Conservation (phyloP, 2,329 filamentous ascomycete genomes). For the Xylogone sp. region DNA sequence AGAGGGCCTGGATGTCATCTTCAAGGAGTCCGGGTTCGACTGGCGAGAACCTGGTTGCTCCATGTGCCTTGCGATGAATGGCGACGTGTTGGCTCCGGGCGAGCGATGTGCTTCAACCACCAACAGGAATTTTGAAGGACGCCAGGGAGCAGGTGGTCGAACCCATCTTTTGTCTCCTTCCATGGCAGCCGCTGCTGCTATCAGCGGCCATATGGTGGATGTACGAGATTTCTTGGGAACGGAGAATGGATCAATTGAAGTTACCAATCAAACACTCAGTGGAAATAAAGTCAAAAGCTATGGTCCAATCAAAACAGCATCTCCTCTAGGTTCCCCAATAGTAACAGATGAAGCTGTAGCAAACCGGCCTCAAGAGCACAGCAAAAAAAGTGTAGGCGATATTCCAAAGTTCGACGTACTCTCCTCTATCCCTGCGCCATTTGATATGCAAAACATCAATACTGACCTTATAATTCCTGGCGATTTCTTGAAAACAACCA, state of each 20-base stretch:
- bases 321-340: slow-evolving; percentile 43
- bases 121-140: slow-evolving; percentile 92
- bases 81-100: slow-evolving; percentile 82
- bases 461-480: slow-evolving; percentile 97
- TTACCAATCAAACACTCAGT: slow-evolving; percentile 44
- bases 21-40: slow-evolving; percentile 84
- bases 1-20: slow-evolving; percentile 88
- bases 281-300: slow-evolving; percentile 55
- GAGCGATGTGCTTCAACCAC: slow-evolving; percentile 91
- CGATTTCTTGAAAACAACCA: slow-evolving; percentile 97
- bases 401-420: slow-evolving; percentile 78
- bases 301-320: slow-evolving; percentile 56
- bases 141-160: slow-evolving; percentile 81
- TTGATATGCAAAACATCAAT: slow-evolving; percentile 85
- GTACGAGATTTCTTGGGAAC: slow-evolving; percentile 69
- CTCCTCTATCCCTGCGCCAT: slow-evolving; percentile 77
- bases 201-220: slow-evolving; percentile 83
- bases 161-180: slow-evolving; percentile 94
- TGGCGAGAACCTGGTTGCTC: slow-evolving; percentile 96
- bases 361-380: neutral
- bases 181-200: slow-evolving; percentile 86
- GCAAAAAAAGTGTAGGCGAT: slow-evolving; percentile 42
- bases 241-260: slow-evolving; percentile 41
- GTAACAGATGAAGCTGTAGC: slow-evolving; percentile 14
- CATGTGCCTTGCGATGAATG: slow-evolving; percentile 98